Evolutionary conservation across 1,284 basidiomycete species (phyloP).

Genomic region (Apiotrichum veenhuisii): DNA sequence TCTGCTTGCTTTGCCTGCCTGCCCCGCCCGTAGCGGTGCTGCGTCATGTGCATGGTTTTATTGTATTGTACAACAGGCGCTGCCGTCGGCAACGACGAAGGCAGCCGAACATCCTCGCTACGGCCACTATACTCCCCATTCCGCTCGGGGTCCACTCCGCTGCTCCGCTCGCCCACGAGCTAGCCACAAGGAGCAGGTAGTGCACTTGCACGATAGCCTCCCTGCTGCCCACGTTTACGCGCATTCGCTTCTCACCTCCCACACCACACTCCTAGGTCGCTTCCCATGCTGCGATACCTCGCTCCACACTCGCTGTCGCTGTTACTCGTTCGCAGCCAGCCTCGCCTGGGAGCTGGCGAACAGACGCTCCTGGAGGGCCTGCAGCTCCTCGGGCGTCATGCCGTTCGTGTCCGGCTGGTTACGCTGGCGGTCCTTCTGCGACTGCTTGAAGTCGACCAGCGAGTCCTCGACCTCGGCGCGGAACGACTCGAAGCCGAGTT

Average conservation of each 20-base stretch:
- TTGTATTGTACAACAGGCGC: not conserved
- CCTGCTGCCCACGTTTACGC: too few species aligned
- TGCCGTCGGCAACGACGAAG: not conserved
- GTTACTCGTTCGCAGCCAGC: conserved; percentile 48
- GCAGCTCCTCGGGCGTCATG: conserved; percentile 83
- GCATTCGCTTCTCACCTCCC: too few species aligned
- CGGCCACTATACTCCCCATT: not conserved
- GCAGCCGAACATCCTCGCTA: not conserved
- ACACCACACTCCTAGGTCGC: too few species aligned
- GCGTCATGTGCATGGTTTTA: not conserved
- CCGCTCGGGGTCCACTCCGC: not conserved
- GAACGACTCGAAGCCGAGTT: conserved; percentile 79
- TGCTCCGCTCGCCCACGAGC: too few species aligned
- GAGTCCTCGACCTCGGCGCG: conserved; percentile 92
- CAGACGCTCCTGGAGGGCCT: conserved; percentile 79
- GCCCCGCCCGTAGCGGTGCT: too few species aligned
- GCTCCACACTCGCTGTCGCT: not conserved
- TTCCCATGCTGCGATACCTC: not conserved
- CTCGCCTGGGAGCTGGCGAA: conserved; percentile 76
- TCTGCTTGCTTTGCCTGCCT: too few species aligned
- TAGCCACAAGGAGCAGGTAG: too few species aligned
- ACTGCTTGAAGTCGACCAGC: conserved; percentile 61
- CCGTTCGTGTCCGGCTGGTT: conserved; percentile 86
- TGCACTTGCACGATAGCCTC: too few species aligned
- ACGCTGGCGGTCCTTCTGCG: conserved; percentile 57